phyloP scores from a whole-genome alignment of 345 rosid species.

The Gossypium herbaceum region DNA sequence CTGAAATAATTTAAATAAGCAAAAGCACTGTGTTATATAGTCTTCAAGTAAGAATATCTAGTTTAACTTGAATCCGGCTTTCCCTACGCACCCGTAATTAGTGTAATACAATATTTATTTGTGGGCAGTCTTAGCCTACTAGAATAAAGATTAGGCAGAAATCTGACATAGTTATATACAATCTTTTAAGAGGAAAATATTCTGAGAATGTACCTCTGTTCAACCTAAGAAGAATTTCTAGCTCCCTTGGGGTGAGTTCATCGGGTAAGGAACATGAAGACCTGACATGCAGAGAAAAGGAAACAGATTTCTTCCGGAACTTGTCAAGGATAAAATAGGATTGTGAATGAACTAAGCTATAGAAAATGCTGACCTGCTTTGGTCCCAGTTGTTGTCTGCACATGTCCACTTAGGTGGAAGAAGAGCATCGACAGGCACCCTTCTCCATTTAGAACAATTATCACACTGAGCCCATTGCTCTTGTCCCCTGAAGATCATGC shows the following conservation, averaged over 20 bases:
- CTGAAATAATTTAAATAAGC: neutral
- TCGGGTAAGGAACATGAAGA: slow-evolving; percentile 83
- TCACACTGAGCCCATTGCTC: slow-evolving; percentile 99
- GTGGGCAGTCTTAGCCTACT: neutral
- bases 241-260: slow-evolving; percentile 68
- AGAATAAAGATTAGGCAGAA: neutral
- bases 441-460: slow-evolving; percentile 84
- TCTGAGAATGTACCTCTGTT: slow-evolving; percentile 40
- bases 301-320: neutral
- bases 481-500: slow-evolving; percentile 57
- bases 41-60: neutral
- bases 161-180: neutral
- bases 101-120: neutral
- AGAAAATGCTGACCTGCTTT: slow-evolving; percentile 50
- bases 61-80: neutral
- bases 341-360: neutral
- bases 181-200: neutral
- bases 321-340: slow-evolving; percentile 1
- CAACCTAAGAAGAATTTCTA: slow-evolving; percentile 65
- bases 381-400: slow-evolving; percentile 69
- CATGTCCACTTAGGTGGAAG: slow-evolving; percentile 93
- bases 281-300: slow-evolving; percentile 32
- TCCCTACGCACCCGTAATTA: neutral
- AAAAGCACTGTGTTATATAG: neutral
- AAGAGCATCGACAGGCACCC: slow-evolving; percentile 69